Base-by-base conservation (phyloP, 2,329 filamentous ascomycete genomes). In the Aspergillus quadrilineatus region DNA sequence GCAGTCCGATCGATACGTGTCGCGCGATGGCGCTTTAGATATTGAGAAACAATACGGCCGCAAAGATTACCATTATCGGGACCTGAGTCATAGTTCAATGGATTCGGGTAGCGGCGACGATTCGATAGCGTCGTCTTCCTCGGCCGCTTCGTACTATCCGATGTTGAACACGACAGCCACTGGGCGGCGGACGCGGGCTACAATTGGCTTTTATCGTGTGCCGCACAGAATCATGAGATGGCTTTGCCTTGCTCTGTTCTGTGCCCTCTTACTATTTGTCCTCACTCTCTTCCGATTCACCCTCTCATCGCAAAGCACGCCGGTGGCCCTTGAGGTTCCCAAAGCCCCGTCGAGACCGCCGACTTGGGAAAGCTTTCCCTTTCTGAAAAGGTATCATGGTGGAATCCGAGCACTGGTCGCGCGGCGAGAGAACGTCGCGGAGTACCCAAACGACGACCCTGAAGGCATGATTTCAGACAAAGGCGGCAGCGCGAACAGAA, bases 311-410 rank as follows among this genome's bases (percentile, higher is more conserved):
- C 61, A 66, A 37, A 66, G 68, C 30, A 60, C 69, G 47, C 65
- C 64, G 44, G 65, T 72, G 30, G 50, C 64, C 3, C 63, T 71
- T 26, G 70, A 72, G 56, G 69, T 88, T 29, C 82, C 84, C 14
- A 85, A 85, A 61, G 81, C 81, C 10, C 80, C 85, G 0, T 74
- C 83, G 0, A 83, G 85, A 17, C 89, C 90, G 10, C 85, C 86
- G 0, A 61, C 65, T n/a, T 97, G 92, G 92, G 90, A 96, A 70
- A 84, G 82, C 8, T 97, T 96, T 69, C 85, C 86, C 0, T 95
- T 96, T 67, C 74, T 99, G 59, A 88, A 87, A 58, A 83, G 92
- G 60, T 99, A 97, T 71, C 94, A 97, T 71, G 93, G 92, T 12
- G 94, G 94, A 0, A 82, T 99, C 57, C 82, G 87, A 61, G 88